Percentiles rank a stretch among this genome's conserved stretches.
These are phyloP conservation scores for Oryza nivara DNA, from an alignment of 176 grass and related monocot genomes.

Conservation along the genomic window DNA sequence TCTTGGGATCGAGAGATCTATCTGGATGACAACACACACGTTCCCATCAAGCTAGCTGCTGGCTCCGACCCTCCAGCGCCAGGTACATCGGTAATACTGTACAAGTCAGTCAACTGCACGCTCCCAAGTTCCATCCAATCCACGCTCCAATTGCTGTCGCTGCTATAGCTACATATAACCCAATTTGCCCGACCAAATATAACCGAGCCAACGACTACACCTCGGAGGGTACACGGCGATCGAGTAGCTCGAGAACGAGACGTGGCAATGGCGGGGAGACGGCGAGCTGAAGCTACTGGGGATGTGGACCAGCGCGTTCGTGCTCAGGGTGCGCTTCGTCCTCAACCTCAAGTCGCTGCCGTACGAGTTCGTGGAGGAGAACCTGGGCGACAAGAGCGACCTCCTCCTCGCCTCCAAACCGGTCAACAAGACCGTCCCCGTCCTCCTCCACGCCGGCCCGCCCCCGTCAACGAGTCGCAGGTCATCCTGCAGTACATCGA, in stretches of 20 bases:
- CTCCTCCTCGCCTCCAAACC: slow-evolving; percentile 66
- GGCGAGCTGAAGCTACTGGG: slow-evolving; percentile 63
- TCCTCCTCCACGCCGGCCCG: slow-evolving; percentile 60
- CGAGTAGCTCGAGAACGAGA: not conserved
- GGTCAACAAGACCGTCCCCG: slow-evolving; percentile 63
- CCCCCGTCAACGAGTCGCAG: slow-evolving; percentile 51
- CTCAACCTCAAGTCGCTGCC: slow-evolving; percentile 69
- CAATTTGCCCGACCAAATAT: too few relatives aligned
- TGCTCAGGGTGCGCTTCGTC: slow-evolving; percentile 48
- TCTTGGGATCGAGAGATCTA: not conserved
- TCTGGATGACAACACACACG: not conserved
- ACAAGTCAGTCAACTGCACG: not conserved
- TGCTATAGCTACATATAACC: too few relatives aligned
- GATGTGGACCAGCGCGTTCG: slow-evolving; percentile 47
- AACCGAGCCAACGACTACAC: too few relatives aligned
- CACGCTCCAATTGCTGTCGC: too few relatives aligned
- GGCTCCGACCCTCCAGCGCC: not conserved
- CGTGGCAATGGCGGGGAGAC: slow-evolving; percentile 28
- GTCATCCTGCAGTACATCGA: slow-evolving; percentile 83
- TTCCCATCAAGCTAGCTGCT: not conserved
- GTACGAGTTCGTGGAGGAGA: slow-evolving; percentile 70
- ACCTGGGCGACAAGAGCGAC: slow-evolving; percentile 55
- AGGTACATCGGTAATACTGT: not conserved
- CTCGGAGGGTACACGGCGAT: too few relatives aligned
- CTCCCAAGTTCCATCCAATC: not conserved